Conservation (phyloP, 2,329 filamentous ascomycete species). For the Septoria petroselini region DNA sequence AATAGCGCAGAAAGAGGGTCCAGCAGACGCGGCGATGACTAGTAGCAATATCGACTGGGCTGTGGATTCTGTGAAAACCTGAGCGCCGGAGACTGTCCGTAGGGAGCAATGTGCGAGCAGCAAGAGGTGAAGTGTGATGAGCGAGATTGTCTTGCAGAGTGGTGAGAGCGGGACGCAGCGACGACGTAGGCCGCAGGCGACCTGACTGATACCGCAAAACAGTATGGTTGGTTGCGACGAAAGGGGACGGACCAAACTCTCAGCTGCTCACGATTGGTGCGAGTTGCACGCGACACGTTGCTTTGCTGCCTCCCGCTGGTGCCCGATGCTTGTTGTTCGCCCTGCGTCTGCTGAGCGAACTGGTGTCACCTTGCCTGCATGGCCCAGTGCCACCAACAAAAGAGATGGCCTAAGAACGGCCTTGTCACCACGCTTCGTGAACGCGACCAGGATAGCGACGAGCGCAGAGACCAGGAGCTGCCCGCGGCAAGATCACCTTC, state of each 20-base stretch:
- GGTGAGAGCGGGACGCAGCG: not conserved
- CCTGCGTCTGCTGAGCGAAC: constrained; percentile 6
- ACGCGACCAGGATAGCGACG: constrained; percentile 4
- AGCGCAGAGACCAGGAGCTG: not conserved
- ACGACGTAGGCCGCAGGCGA: not conserved
- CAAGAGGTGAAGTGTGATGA: not conserved
- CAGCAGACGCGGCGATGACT: not conserved
- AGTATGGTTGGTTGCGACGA: constrained; percentile 7
- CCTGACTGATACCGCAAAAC: not conserved
- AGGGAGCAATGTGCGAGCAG: not conserved
- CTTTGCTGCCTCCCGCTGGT: not conserved
- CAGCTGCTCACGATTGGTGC: constrained; percentile 2
- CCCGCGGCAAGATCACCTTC: constrained; percentile 13
- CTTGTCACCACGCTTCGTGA: not conserved
- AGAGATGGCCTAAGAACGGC: too few species aligned
- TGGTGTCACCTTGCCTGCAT: constrained; percentile 2
- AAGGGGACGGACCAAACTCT: constrained; percentile 15
- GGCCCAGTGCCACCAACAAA: too few species aligned
- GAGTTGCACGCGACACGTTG: constrained; percentile 1
- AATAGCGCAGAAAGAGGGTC: constrained; percentile 10
- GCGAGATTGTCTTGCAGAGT: not conserved
- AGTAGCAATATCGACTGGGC: not conserved
- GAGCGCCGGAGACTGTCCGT: constrained; percentile 1
- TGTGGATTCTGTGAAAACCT: not conserved
- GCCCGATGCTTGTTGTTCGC: constrained; percentile 1